Evolutionary conservation across 176 grass and related monocot species (phyloP).

Genomic region (Stipa capillata): DNA sequence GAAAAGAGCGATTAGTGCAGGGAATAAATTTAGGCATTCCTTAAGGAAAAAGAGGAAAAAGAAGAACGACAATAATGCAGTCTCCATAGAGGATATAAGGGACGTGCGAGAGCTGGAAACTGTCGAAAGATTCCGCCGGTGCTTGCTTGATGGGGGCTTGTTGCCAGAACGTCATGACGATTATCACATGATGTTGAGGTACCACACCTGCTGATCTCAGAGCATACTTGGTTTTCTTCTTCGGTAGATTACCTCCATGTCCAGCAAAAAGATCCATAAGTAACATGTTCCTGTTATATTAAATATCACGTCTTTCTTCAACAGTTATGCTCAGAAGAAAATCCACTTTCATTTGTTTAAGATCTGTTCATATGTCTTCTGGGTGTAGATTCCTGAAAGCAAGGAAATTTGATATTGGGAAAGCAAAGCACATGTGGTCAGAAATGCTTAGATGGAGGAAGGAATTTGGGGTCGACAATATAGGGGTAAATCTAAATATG

Average conservation of each 20-base stretch:
- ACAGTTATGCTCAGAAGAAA: neutral
- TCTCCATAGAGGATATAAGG: slow-evolving; percentile 66
- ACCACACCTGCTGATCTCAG: neutral
- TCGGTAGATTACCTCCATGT: neutral
- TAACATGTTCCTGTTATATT: too few species aligned
- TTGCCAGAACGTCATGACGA: slow-evolving; percentile 67
- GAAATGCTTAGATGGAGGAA: slow-evolving; percentile 98
- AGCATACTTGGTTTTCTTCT: neutral
- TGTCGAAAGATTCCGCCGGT: slow-evolving; percentile 57
- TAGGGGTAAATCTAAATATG: slow-evolving; percentile 44
- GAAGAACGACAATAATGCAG: slow-evolving; percentile 30
- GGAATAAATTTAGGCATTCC: slow-evolving; percentile 75
- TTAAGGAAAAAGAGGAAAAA: slow-evolving; percentile 54
- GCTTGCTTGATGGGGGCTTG: slow-evolving; percentile 52
- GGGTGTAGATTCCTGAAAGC: slow-evolving; percentile 83
- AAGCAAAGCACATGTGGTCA: slow-evolving; percentile 92
- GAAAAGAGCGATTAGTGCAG: slow-evolving; percentile 67
- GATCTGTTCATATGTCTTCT: too few species aligned
- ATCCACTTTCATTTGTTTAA: neutral
- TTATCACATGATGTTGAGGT: slow-evolving; percentile 90
- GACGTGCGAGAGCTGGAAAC: slow-evolving; percentile 57
- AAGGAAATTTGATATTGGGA: slow-evolving; percentile 81
- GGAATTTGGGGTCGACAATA: slow-evolving; percentile 68
- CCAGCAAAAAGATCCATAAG: neutral
- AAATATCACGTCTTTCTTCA: neutral